Percentiles rank a stretch among this genome's conserved stretches.
Conservation (phyloP, 2,329 filamentous ascomycete genomes). For the Fusarium redolens region DNA sequence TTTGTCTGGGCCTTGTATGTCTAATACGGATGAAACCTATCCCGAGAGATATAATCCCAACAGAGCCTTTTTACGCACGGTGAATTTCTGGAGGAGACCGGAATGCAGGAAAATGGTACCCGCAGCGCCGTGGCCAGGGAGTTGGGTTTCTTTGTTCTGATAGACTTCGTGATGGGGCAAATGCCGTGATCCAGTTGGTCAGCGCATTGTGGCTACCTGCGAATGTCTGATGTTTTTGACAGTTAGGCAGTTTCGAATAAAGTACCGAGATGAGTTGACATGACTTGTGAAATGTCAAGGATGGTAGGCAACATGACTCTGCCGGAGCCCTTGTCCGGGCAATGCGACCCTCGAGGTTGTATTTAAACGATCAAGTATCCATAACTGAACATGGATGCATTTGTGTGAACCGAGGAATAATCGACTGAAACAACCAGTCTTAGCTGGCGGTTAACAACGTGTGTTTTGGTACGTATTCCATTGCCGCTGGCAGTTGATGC, state of each 20-base stretch:
- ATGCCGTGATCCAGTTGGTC: conserved; percentile 2
- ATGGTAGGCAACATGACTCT: conserved; percentile 18
- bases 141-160: conserved; percentile 25
- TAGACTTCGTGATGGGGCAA: conserved; percentile 14
- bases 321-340: conserved; percentile 14
- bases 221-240: conserved; percentile 1
- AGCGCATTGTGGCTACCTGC: conserved; percentile 17
- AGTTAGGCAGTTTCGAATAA: conserved; percentile 1
- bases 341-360: conserved; percentile 19
- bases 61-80: conserved; percentile 5
- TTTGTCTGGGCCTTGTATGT: background rate
- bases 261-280: conserved; percentile 4
- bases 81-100: background rate
- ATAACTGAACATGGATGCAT: background rate
- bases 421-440: conserved; percentile 26
- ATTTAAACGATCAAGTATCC: conserved; percentile 8
- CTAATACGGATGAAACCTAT: conserved; percentile 1
- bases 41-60: conserved; percentile 11
- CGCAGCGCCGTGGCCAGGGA: conserved; percentile 35
- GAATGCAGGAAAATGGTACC: conserved; percentile 9
- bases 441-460: conserved; percentile 6
- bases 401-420: conserved; percentile 7
- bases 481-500: conserved; percentile 1
- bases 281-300: conserved; percentile 8
- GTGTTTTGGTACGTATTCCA: background rate